Conservation (phyloP, 345 rosid species). For the Murraya koenigii region DNA sequence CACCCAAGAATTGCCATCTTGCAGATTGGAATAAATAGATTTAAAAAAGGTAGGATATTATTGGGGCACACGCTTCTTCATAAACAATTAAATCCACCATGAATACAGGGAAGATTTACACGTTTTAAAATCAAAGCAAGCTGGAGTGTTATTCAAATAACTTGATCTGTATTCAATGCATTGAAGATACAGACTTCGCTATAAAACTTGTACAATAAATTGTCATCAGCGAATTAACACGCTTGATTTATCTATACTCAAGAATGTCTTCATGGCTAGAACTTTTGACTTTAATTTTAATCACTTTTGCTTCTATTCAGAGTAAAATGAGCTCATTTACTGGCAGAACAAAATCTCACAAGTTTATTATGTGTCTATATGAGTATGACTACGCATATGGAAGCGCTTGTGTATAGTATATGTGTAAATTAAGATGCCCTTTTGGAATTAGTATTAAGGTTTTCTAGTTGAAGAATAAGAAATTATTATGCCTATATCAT, state of each 20-base stretch:
- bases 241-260: constrained; percentile 12
- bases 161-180: constrained; percentile 26
- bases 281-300: background rate
- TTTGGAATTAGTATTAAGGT: background rate
- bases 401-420: too few species aligned
- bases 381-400: too few species aligned
- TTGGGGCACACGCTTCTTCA: constrained; percentile 19
- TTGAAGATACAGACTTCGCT: background rate
- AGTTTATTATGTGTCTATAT: background rate
- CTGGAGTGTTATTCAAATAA: constrained; percentile 9
- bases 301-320: background rate
- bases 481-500: too few species aligned
- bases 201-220: constrained; percentile 5
- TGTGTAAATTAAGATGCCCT: background rate
- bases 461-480: background rate
- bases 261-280: constrained; percentile 11
- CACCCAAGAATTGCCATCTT: constrained; percentile 15
- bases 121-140: constrained; percentile 16
- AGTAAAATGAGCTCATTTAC: background rate
- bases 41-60: background rate
- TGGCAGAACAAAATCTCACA: background rate
- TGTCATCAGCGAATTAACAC: background rate
- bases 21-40: constrained; percentile 8
- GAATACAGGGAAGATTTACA: constrained; percentile 3
- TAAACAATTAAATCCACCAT: constrained; percentile 3